Base-by-base conservation (phyloP, 257 asterid species). In the Plantago ovata region DNA sequence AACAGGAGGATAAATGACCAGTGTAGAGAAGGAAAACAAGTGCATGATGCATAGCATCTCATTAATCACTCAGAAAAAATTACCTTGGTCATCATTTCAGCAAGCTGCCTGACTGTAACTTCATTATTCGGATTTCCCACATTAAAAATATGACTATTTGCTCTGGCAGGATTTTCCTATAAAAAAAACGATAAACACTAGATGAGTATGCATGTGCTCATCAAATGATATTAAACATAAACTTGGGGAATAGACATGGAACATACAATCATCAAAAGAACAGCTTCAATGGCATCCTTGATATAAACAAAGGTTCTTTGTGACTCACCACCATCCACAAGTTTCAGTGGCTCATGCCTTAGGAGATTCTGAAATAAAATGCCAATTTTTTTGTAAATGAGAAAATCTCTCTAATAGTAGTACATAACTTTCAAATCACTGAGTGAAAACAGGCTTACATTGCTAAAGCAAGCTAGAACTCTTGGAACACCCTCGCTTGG, bases 401-500 rank as follows among this genome's bases (percentile, higher is more conserved):
- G 62, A 70, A 23, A 3, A 56, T 64, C 42, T 38, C 6, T 14
- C 43, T 66, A 75, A 42, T 49, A n/a, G 62, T 41, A 45, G 32
- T 19, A 18, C 16, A 14, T 21, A 23, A 45, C 13, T 52, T 63
- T 21, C 51, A 46, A 55, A 54, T 57, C 44, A 15, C 60, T 15
- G 28, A 53, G 43, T 36, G 50, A 74, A 71, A 44, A 58, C 58
- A 53, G 63, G 61, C 87, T 75, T 22, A 84, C 94, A 60, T 84
- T 84, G 77, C 93, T 84, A 63, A 84, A 81, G 80, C 94, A 84
- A 18, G 94, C 94, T 21, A 84, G 72, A 67, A 84, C 94, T 72
- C 94, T 72, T 1, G 94, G 94, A 68, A 84, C 89, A 49, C 94
- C 89, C 68, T 81, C 89, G 36, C 89, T 81, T 12, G 94, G 94